phyloP scores from a whole-genome alignment of 306 rosid genomes.

The Lathyrus tuberosus region DNA sequence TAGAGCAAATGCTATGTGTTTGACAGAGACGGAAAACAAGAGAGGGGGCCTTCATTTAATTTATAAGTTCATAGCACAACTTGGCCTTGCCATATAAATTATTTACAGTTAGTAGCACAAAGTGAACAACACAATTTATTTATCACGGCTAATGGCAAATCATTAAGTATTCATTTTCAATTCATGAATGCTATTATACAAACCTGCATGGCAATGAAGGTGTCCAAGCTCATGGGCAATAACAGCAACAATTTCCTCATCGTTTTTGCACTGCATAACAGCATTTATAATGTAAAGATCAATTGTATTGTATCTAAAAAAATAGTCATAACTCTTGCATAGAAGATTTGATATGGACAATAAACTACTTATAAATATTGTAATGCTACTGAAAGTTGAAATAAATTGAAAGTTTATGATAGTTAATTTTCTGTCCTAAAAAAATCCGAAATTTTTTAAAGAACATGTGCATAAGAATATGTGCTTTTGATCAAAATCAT shows the following conservation, averaged over 20 bases:
- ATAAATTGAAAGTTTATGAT: conserved; percentile 16
- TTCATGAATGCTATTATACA: conserved; percentile 39
- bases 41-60: conserved; percentile 14
- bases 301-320: background rate
- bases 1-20: conserved; percentile 17
- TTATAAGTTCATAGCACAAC: background rate
- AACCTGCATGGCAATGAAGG: conserved; percentile 96
- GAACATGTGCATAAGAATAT: background rate
- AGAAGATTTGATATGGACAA: conserved; percentile 14
- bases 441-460: background rate
- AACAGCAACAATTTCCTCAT: conserved; percentile 95
- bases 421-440: background rate
- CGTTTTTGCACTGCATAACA: conserved; percentile 79
- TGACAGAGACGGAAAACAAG: conserved; percentile 18
- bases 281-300: conserved; percentile 31
- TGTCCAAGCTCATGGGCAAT: conserved; percentile 98
- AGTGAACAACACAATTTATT: conserved; percentile 11
- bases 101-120: conserved; percentile 12
- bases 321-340: background rate
- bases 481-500: conserved; percentile 13
- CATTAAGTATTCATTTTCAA: conserved; percentile 29
- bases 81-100: conserved; percentile 17
- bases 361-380: conserved; percentile 13
- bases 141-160: conserved; percentile 8
- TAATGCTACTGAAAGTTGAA: background rate